Evolutionary conservation across 1,284 basidiomycete species (phyloP), one percentile per base, ranked within the genome.

Genomic region (Leccinum pachyderme): DNA sequence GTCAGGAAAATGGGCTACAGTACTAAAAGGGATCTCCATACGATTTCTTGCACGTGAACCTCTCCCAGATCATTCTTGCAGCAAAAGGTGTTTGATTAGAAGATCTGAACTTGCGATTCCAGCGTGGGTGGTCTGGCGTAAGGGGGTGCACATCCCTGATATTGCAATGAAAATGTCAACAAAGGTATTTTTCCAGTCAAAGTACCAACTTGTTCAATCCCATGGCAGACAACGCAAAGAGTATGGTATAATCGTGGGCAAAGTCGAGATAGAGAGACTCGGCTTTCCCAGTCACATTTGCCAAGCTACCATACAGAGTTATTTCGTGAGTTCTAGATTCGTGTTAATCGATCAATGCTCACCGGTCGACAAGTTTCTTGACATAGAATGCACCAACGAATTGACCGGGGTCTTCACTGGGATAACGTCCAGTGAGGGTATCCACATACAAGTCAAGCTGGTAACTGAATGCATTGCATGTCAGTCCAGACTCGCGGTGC

Each of bases 31-130:
- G 7, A 2, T 41, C 18, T 7, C 62, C 71, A 15, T 49, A 75
- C 64, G 72, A 73, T n/a, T 59, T 61, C 18, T 62, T 33, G 65
- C 78, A 81, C 4, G 64, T 66, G 59, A 79, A 75, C 59, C 68
- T 75, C 63, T 80, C 77, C 75, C 76, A 81, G 49, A 75, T 61
- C 76, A 79, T 79, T 52, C 71, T 72, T 25, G 76, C 76, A 5
- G 63, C 75, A 52, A 80, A 79, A 13, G 76, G 78, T 13, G 77
- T 69, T 59, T 79, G 76, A 7, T 63, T 46, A 7, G 76, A 73
- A 24, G 73, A 76, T 52, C 72, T 69, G 66, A 73, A 81, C 33
- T 71, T 72, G 27, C 78, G 72, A 28, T 63, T 55, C 0, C 53
- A 15, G 33, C 59, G 59, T 25, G 70, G 66, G 37, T 70, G 69